These are phyloP conservation scores for Phialophora chinensis DNA, from an alignment of 2,329 filamentous ascomycete species.

Conservation along the genomic window DNA sequence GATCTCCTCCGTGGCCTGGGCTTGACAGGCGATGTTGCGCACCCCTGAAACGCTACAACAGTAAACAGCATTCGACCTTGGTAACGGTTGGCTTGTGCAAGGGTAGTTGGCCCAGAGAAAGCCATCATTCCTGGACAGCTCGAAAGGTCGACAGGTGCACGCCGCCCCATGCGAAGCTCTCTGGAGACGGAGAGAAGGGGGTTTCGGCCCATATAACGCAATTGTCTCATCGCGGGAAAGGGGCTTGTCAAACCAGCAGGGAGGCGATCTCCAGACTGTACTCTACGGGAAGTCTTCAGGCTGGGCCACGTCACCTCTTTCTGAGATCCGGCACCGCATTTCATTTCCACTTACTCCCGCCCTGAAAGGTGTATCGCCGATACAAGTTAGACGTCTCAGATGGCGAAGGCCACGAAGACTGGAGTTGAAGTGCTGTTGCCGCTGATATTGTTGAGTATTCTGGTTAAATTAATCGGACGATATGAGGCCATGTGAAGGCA, in stretches of 20 bases:
- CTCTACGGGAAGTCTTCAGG: neutral
- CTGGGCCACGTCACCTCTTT: neutral
- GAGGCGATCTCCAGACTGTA: neutral
- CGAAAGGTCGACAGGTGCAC: neutral
- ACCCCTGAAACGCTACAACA: neutral
- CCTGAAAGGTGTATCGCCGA: neutral
- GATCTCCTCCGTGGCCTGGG: neutral
- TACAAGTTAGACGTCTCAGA: neutral
- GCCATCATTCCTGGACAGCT: neutral
- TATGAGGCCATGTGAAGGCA: neutral
- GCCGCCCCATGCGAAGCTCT: neutral
- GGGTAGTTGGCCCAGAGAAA: neutral
- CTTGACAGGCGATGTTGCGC: neutral
- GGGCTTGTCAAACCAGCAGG: neutral
- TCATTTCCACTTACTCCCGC: neutral
- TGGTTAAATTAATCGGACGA: too few species aligned
- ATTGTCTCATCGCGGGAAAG: neutral
- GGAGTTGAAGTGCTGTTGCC: neutral
- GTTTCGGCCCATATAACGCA: neutral
- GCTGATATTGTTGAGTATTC: neutral
- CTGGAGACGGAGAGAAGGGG: neutral
- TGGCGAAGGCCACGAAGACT: neutral
- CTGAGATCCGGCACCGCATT: neutral
- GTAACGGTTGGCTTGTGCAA: neutral
- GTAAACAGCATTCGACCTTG: neutral